Conservation (phyloP, 352 stramenopile genomes). For the Globisporangium cystogenes region DNA sequence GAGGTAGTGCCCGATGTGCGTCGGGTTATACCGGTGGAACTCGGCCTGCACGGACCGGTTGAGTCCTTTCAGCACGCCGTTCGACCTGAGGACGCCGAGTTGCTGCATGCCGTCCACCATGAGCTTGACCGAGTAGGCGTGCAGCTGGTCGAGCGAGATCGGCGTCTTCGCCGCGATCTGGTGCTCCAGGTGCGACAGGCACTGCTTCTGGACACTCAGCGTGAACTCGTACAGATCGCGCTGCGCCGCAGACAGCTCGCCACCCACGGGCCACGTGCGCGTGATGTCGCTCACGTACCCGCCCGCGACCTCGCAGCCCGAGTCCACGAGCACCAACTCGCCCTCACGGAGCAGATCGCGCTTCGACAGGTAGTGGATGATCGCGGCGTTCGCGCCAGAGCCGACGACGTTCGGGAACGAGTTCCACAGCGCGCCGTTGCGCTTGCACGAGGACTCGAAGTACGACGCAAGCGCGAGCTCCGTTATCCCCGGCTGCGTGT, state of each 20-base stretch:
- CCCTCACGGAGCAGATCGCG: slow-evolving; percentile 42
- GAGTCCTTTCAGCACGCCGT: slow-evolving; percentile 8
- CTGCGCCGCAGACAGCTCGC: slow-evolving; percentile 40
- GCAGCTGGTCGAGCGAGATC: slow-evolving; percentile 68
- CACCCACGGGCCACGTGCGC: slow-evolving; percentile 65
- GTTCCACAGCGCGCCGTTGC: slow-evolving; percentile 70
- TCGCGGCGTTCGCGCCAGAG: slow-evolving; percentile 63
- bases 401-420: slow-evolving; percentile 84
- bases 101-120: slow-evolving; percentile 64
- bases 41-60: slow-evolving; percentile 36
- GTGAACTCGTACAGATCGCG: slow-evolving; percentile 68
- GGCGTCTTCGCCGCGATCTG: slow-evolving; percentile 38
- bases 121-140: slow-evolving; percentile 64
- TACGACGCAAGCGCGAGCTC: slow-evolving; percentile 65
- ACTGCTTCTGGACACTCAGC: slow-evolving; percentile 74
- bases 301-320: slow-evolving; percentile 71
- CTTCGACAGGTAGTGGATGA: slow-evolving; percentile 83
- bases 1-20: slow-evolving; percentile 81
- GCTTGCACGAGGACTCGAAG: slow-evolving; percentile 69
- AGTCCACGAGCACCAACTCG: slow-evolving; percentile 84
- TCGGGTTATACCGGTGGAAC: slow-evolving; percentile 83
- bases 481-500: slow-evolving; percentile 51
- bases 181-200: slow-evolving; percentile 40
- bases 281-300: slow-evolving; percentile 84
- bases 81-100: slow-evolving; percentile 49